phyloP scores from a whole-genome alignment of 371 early-diverging fungal genomes.

The Paraphysoderma sedebokerense region DNA sequence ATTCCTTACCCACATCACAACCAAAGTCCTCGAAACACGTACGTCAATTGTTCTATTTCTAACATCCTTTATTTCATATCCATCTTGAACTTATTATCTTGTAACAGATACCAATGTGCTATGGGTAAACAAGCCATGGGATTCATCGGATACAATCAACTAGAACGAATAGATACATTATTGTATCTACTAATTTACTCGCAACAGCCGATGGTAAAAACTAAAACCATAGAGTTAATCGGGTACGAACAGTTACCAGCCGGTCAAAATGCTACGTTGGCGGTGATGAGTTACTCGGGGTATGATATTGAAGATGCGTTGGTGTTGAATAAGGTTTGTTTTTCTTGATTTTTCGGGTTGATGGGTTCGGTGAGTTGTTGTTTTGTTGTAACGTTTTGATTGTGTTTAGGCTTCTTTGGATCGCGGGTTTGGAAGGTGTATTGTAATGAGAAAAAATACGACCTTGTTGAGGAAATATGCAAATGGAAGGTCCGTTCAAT shows the following conservation, averaged over 20 bases:
- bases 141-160: conserved; percentile 88
- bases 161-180: conserved; percentile 92
- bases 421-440: conserved; percentile 97
- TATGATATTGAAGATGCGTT: conserved; percentile 99
- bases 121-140: conserved; percentile 99
- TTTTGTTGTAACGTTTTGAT: neutral
- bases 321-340: conserved; percentile 77
- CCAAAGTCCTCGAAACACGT: conserved; percentile 98
- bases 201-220: conserved; percentile 97
- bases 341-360: neutral
- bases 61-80: neutral
- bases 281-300: conserved; percentile 98
- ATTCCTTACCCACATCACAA: conserved; percentile 99
- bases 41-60: conserved; percentile 7
- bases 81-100: conserved; percentile 1
- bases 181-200: conserved; percentile 94
- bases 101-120: conserved; percentile 73
- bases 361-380: neutral
- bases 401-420: conserved; percentile 66
- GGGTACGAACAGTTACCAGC: conserved; percentile 96
- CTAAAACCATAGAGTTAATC: conserved; percentile 94
- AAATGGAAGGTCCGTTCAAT: conserved; percentile 42
- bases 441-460: conserved; percentile 82
- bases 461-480: conserved; percentile 66
- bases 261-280: conserved; percentile 98